Percentiles rank a stretch among this genome's conserved stretches.
Evolutionary conservation across 75 land plant species (phyloP).

Genomic region (Cupressus sempervirens): DNA sequence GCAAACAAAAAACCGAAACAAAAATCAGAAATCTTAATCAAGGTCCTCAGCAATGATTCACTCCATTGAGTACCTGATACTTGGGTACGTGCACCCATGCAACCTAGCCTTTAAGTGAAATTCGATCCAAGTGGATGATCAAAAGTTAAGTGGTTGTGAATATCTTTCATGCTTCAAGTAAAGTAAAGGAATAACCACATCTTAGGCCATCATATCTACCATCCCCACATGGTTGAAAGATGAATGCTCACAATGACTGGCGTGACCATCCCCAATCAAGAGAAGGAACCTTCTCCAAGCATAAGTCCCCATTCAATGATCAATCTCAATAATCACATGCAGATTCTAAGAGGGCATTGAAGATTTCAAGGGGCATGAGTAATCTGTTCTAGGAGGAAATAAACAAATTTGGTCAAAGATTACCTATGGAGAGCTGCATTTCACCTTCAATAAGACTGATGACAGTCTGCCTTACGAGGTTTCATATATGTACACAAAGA

Average conservation of each 20-base stretch:
- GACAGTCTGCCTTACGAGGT: not conserved
- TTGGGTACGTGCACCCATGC: too few relatives aligned
- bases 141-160: not conserved
- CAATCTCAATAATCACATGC: not conserved
- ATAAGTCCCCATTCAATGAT: not conserved
- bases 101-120: not conserved
- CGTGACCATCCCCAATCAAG: not conserved
- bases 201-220: not conserved
- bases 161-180: not conserved
- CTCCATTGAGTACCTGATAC: too few relatives aligned
- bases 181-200: not conserved
- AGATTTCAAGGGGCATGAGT: not conserved
- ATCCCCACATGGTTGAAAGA: not conserved
- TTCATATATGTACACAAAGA: not conserved
- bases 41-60: too few relatives aligned
- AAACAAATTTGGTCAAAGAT: not conserved
- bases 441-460: not conserved
- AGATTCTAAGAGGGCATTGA: too few relatives aligned
- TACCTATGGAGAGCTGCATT: not conserved
- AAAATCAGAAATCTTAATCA: too few relatives aligned
- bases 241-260: not conserved
- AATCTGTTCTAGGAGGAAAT: not conserved
- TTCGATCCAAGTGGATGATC: not conserved
- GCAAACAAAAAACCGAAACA: too few relatives aligned
- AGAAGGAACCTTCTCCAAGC: not conserved